Conservation (phyloP, 1,284 basidiomycete genomes). For the Apiotrichum akiyoshidainum region DNA sequence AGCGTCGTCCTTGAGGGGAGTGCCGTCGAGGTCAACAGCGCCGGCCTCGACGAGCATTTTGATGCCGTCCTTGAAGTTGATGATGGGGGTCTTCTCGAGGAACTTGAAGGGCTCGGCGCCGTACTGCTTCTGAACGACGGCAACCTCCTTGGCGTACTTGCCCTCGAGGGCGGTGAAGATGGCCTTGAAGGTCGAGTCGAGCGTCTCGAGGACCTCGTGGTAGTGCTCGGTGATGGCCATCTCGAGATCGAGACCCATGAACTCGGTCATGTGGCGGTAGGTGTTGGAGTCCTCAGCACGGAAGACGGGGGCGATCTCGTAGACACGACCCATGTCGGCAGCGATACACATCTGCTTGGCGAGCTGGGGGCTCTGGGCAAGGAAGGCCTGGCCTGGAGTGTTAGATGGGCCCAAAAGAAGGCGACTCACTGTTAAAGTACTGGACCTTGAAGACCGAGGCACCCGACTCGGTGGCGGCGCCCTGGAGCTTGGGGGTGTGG, state of each 20-base stretch:
- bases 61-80: constrained; percentile 84
- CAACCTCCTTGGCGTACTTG: constrained; percentile 74
- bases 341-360: constrained; percentile 99
- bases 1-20: constrained; percentile 65
- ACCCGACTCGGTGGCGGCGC: constrained; percentile 93
- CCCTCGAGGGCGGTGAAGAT: constrained; percentile 80
- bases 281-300: constrained; percentile 98
- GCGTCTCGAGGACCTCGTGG: constrained; percentile 85
- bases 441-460: constrained; percentile 96
- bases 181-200: constrained; percentile 76
- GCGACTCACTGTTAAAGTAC: constrained; percentile 83
- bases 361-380: constrained; percentile 95
- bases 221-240: constrained; percentile 99
- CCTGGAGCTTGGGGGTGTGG: constrained; percentile 96
- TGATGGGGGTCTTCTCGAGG: constrained; percentile 70
- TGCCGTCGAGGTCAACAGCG: constrained; percentile 55
- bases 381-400: constrained; percentile 60
- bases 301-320: constrained; percentile 91
- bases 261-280: constrained; percentile 97
- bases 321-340: constrained; percentile 95
- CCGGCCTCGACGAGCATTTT: constrained; percentile 80
- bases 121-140: constrained; percentile 77
- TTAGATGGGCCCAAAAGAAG: neutral
- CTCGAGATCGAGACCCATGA: constrained; percentile 97
- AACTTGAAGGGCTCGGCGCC: constrained; percentile 87